Evolutionary conservation across 345 rosid species (phyloP).

Genomic region (Camelina hispida): DNA sequence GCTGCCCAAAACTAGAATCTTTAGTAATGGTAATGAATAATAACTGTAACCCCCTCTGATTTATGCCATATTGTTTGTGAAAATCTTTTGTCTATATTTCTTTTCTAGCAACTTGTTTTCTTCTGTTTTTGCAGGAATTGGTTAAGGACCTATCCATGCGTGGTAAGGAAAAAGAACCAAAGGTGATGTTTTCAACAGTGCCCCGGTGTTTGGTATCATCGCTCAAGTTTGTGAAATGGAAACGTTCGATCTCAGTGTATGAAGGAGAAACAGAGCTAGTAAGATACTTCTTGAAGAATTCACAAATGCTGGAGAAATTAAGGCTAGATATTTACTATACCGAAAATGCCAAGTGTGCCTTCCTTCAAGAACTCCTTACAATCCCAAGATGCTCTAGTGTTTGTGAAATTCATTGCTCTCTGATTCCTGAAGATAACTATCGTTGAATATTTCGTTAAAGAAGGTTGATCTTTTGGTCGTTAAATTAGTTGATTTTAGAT

Average conservation of each 20-base stretch:
- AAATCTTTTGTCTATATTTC: not conserved
- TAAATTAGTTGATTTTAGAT: not conserved
- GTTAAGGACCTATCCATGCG: not conserved
- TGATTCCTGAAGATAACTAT: not conserved
- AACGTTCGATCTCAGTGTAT: not conserved
- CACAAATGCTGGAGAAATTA: not conserved
- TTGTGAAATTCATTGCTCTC: conserved; percentile 16
- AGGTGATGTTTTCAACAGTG: not conserved
- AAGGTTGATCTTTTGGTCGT: not conserved
- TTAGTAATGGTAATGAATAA: not conserved
- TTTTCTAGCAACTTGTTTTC: not conserved
- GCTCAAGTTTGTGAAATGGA: not conserved
- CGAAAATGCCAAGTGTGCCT: conserved; percentile 67
- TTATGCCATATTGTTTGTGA: no score
- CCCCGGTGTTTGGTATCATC: not conserved
- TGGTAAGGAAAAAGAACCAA: not conserved
- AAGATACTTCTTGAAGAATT: not conserved
- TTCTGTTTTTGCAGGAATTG: not conserved
- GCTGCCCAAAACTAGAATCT: not conserved
- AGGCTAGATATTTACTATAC: not conserved
- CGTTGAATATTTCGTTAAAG: no score
- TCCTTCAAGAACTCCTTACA: conserved; percentile 54
- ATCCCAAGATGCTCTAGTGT: conserved; percentile 24
- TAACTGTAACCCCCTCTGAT: not conserved
- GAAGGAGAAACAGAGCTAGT: not conserved